Evolutionary conservation across 2,329 filamentous ascomycete species (phyloP).

Genomic region (Ceratocystis lukuohia): DNA sequence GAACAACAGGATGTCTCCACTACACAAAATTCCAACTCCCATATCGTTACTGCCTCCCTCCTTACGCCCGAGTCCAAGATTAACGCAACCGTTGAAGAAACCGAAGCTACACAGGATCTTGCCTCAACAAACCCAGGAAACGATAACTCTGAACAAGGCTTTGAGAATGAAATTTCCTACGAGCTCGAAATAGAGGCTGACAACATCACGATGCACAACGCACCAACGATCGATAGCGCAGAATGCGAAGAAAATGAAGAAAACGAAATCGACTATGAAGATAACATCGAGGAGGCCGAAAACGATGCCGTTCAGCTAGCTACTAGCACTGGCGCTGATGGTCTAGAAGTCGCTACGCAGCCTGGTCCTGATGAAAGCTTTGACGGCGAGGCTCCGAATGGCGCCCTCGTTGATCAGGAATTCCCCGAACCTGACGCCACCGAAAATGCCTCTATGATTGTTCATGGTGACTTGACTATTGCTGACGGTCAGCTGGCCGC

Average conservation of each 20-base stretch:
- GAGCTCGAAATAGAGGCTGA: constrained; percentile 15
- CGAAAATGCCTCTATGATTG: constrained; percentile 8
- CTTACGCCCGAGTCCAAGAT: neutral
- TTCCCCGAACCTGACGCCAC: constrained; percentile 22
- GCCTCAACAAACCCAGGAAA: neutral
- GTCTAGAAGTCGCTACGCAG: constrained; percentile 13
- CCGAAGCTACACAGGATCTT: neutral
- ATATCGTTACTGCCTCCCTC: neutral
- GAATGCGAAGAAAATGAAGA: constrained; percentile 12
- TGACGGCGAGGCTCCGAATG: constrained; percentile 20
- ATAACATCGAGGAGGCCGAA: constrained; percentile 4
- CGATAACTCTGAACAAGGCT: neutral
- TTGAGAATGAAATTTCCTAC: constrained; percentile 13
- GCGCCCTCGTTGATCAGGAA: constrained; percentile 25
- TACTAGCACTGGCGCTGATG: neutral
- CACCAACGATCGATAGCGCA: neutral
- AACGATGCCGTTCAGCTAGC: neutral
- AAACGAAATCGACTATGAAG: constrained; percentile 21
- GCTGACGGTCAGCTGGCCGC: neutral
- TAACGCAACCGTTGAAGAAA: neutral
- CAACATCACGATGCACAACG: neutral
- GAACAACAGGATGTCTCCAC: neutral
- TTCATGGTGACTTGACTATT: constrained; percentile 7
- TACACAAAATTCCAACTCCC: neutral
- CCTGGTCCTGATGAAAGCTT: constrained; percentile 22